phyloP scores from a whole-genome alignment of 2,329 filamentous ascomycete species.

The Ophiostoma angusticollis region DNA sequence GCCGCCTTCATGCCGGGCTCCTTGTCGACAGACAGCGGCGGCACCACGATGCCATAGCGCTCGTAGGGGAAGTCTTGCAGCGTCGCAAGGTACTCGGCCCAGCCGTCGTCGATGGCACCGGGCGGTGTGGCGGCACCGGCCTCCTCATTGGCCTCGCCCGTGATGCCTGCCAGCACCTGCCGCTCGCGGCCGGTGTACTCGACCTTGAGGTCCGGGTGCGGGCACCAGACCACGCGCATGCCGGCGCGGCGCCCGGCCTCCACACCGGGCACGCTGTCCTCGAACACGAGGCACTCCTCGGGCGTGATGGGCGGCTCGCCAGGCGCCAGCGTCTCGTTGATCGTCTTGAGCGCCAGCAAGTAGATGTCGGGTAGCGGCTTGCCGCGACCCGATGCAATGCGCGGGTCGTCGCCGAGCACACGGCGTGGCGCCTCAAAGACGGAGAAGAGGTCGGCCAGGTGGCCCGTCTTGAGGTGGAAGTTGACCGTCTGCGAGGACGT shows the following conservation, averaged over 20 bases:
- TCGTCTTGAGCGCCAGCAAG: conserved; percentile 66
- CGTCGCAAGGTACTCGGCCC: conserved; percentile 41
- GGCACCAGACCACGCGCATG: conserved; percentile 90
- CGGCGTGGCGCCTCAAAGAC: conserved; percentile 58
- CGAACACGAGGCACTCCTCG: conserved; percentile 89
- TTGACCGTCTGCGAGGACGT: conserved; percentile 63
- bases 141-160: conserved; percentile 49
- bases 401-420: conserved; percentile 72
- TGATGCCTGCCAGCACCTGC: conserved; percentile 71
- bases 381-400: conserved; percentile 67
- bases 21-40: conserved; percentile 29
- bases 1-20: conserved; percentile 30
- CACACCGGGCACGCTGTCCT: conserved; percentile 87
- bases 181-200: conserved; percentile 67
- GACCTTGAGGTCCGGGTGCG: conserved; percentile 63
- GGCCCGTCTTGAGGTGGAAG: conserved; percentile 62
- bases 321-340: conserved; percentile 60
- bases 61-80: conserved; percentile 45
- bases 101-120: conserved; percentile 46
- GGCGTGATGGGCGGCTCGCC: conserved; percentile 56
- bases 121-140: conserved; percentile 39
- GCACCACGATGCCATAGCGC: conserved; percentile 44
- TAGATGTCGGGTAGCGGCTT: conserved; percentile 96
- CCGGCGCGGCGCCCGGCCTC: conserved; percentile 82
- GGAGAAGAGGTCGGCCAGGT: conserved; percentile 45